A percentile compares a stretch with the other conserved stretches of the same genome.
phyloP scores from a whole-genome alignment of 2,329 filamentous ascomycete genomes.

The Aureobasidium musti region DNA sequence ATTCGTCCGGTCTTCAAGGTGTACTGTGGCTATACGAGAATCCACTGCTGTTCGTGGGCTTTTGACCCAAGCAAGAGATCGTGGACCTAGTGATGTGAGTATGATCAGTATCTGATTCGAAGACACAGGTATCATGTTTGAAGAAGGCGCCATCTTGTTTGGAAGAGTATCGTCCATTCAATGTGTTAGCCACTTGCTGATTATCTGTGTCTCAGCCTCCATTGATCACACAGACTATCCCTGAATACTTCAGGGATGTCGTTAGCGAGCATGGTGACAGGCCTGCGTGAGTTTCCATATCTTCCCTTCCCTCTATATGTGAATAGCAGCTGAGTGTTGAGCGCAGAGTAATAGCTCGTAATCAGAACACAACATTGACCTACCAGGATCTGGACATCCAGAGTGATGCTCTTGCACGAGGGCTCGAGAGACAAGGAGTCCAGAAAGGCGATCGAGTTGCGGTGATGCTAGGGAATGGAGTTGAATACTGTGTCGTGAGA shows the following conservation, averaged over 20 bases:
- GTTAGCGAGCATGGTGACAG: conserved; percentile 66
- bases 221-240: conserved; percentile 67
- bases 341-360: conserved; percentile 57
- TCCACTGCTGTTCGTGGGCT: neutral
- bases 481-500: conserved; percentile 74
- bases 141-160: neutral
- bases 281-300: conserved; percentile 53
- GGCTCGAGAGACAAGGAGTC: conserved; percentile 68
- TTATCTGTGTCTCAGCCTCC: conserved; percentile 55
- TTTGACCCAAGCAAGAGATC: conserved; percentile 26
- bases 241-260: conserved; percentile 68
- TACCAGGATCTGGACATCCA: conserved; percentile 73
- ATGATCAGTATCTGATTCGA: neutral
- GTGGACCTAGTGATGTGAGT: conserved; percentile 26
- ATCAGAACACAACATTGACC: conserved; percentile 67
- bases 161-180: neutral
- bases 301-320: neutral
- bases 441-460: conserved; percentile 81
- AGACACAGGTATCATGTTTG: neutral
- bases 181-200: neutral
- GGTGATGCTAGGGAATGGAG: conserved; percentile 80
- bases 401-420: conserved; percentile 74
- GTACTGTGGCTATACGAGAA: neutral
- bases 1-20: neutral
- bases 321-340: conserved; percentile 6